Conservation (phyloP, 73 alveolate genomes). For the Paramecium sonneborni region DNA sequence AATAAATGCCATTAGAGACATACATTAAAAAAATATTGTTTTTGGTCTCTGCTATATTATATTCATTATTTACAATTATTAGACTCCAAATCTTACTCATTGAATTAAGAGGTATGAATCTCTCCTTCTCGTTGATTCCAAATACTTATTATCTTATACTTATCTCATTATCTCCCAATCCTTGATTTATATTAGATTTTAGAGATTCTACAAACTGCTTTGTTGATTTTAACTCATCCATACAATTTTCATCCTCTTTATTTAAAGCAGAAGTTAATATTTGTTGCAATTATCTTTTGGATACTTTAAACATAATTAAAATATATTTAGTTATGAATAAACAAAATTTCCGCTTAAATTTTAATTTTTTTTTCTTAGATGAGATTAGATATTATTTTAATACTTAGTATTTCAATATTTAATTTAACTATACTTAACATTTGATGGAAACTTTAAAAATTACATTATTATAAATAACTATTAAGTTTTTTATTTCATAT, state of each 20-base stretch:
- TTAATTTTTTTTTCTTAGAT: no score
- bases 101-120: not conserved
- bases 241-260: not conserved
- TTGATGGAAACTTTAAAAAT: no score
- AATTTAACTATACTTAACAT: no score
- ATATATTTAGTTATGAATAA: no score
- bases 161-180: conserved; percentile 53
- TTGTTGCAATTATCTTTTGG: not conserved
- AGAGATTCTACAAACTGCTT: not conserved
- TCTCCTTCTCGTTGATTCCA: conserved; percentile 14
- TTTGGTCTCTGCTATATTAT: conserved; percentile 62
- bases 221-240: not conserved
- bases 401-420: no score
- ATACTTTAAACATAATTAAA: not conserved
- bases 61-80: not conserved
- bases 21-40: conserved; percentile 70
- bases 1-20: conserved; percentile 74
- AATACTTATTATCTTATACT: not conserved
- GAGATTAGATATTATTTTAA: no score
- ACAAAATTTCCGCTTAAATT: no score
- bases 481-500: not conserved
- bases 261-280: not conserved
- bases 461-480: no score
- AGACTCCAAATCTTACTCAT: not conserved
- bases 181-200: conserved; percentile 35